Percentiles rank a stretch among this genome's conserved stretches.
These are phyloP conservation scores for Stagonosporopsis rhizophila DNA, from an alignment of 2,329 filamentous ascomycete species.

Conservation along the genomic window DNA sequence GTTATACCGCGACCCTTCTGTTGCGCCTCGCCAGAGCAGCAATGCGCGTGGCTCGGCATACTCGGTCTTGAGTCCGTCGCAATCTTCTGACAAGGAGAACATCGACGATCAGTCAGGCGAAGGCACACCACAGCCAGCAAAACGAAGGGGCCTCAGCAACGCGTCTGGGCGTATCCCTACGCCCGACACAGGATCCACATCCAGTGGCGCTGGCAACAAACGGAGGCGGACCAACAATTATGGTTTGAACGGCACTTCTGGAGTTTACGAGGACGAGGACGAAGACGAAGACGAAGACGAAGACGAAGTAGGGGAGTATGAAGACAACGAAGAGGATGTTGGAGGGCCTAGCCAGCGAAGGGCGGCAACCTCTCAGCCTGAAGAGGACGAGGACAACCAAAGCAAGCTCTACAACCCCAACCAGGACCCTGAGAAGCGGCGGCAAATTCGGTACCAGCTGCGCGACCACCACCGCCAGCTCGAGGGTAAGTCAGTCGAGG, in stretches of 20 bases:
- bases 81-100: constrained; percentile 57
- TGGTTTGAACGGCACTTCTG: constrained; percentile 18
- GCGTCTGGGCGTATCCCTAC: constrained; percentile 45
- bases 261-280: constrained; percentile 32
- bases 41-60: constrained; percentile 37
- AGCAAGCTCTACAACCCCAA: constrained; percentile 76
- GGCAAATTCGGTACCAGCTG: constrained; percentile 72
- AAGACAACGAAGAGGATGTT: constrained; percentile 18
- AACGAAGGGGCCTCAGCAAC: constrained; percentile 53
- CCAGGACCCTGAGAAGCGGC: constrained; percentile 76
- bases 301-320: constrained; percentile 22
- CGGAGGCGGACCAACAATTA: constrained; percentile 54
- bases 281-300: constrained; percentile 23
- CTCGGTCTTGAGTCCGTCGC: constrained; percentile 43
- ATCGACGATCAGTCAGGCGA: constrained; percentile 36
- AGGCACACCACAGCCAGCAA: constrained; percentile 42
- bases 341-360: neutral
- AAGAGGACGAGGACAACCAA: constrained; percentile 37
- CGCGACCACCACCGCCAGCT: constrained; percentile 70
- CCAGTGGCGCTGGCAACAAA: constrained; percentile 48
- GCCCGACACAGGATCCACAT: constrained; percentile 46
- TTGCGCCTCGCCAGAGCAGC: constrained; percentile 24
- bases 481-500: constrained; percentile 56
- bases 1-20: constrained; percentile 49
- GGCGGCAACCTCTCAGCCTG: constrained; percentile 12